Evolutionary conservation across 1,139 yeast species (phyloP).

Genomic region (Saccharomyces hybrid): DNA sequence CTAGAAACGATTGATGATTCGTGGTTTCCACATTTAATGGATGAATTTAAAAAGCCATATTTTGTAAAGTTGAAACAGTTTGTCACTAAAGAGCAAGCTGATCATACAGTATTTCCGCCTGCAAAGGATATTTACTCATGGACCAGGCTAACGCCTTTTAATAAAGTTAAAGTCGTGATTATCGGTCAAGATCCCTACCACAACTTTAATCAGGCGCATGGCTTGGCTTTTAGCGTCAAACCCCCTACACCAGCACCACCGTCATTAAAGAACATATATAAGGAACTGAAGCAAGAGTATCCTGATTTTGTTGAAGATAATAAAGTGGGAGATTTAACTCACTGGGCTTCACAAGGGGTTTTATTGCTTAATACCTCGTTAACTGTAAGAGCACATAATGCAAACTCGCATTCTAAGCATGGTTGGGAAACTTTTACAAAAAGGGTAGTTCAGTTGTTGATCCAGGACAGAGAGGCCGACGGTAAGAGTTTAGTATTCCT

Average conservation of each 20-base stretch:
- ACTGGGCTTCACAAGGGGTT: constrained; percentile 89
- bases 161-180: constrained; percentile 64
- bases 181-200: constrained; percentile 98
- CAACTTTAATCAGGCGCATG: constrained; percentile 89
- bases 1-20: constrained; percentile 59
- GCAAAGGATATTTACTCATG: constrained; percentile 76
- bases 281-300: constrained; percentile 52
- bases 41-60: constrained; percentile 78
- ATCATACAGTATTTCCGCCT: constrained; percentile 61
- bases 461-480: constrained; percentile 32
- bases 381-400: constrained; percentile 89
- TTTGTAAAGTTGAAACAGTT: constrained; percentile 57
- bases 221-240: constrained; percentile 84
- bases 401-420: constrained; percentile 80
- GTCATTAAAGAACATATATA: constrained; percentile 78
- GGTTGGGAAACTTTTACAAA: constrained; percentile 96
- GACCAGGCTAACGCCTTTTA: constrained; percentile 80
- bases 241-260: constrained; percentile 88
- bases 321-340: constrained; percentile 55
- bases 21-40: constrained; percentile 66
- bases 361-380: constrained; percentile 78
- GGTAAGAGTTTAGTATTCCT: constrained; percentile 59
- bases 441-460: constrained; percentile 49
- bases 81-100: constrained; percentile 18
- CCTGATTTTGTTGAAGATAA: constrained; percentile 51